Evolutionary conservation across 1,284 basidiomycete species (phyloP), one percentile per base, ranked within the genome.

Genomic region (Austroboletus niveus): DNA sequence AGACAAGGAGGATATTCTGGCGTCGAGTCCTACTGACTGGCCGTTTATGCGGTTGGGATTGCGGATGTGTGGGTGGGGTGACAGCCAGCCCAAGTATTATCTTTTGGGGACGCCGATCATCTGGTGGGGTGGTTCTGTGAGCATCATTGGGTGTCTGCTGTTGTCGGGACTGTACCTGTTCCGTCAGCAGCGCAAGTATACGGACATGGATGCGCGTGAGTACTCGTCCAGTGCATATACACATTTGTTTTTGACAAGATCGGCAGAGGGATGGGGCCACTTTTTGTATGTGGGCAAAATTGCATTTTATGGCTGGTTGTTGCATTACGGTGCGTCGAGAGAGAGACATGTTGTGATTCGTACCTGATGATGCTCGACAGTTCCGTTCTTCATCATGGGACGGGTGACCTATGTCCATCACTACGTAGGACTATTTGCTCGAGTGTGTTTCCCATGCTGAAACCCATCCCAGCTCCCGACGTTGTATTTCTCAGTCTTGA

Each of bases 1-100:
- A 0, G 96, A 99, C 77, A 99, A 99, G 75, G 92, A 95, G 60
- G 96, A 99, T 68, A 93, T 98, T 60, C 83, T 99, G 47, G 95
- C 96, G 0, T 96, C 93, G 34, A 84, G 82, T 61, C 95, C 96
- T 0, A 78, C 80, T 44, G 95, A 99, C 68, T 99, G 97, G 96
- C 96, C 96, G 0, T 89, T 89, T 74, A 77, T 98, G 44, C 84
- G 84, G 50, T 79, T 92, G 47, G 94, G 94, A 45, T 75, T 95
- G 69, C 81, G 97, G 29, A 99, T 99, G 96, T 98, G 96, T 62
- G 94, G 94, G 4, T 99, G 96, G 97, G 88, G 87, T 4, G 90
- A 95, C 62, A 66, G 72, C 10, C 89, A 92, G 66, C 79, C 84
- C 64, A 98, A 99, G 73, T 98, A 93, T 69, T 98, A 98, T 70